Percentiles rank a stretch among this genome's conserved stretches.
phyloP scores from a whole-genome alignment of 768 basidiomycete species.

The Mycena alexandri region DNA sequence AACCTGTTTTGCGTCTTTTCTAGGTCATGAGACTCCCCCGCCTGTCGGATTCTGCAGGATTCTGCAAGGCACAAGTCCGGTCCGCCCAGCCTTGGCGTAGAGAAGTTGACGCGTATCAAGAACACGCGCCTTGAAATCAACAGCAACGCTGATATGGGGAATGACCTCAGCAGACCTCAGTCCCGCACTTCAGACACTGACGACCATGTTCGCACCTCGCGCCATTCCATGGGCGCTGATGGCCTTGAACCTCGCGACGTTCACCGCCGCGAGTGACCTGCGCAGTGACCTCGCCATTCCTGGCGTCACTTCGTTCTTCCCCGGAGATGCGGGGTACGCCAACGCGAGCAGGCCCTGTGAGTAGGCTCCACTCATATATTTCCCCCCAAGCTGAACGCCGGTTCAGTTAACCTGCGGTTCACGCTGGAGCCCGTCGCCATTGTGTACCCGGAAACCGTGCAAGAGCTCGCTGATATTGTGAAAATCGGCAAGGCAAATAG shows the following conservation, averaged over 20 bases:
- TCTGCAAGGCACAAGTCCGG: neutral
- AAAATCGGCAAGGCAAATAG: conserved; percentile 37
- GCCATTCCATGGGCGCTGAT: conserved; percentile 13
- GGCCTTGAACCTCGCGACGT: conserved; percentile 2
- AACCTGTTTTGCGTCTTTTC: no score
- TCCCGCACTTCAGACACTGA: neutral
- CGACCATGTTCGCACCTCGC: conserved; percentile 13
- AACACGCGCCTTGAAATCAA: neutral
- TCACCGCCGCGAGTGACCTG: conserved; percentile 17
- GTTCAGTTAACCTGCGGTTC: conserved; percentile 41
- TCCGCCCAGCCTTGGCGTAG: neutral
- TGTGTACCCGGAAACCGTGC: conserved; percentile 35
- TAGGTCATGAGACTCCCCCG: neutral
- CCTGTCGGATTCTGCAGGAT: neutral
- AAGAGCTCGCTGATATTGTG: conserved; percentile 39
- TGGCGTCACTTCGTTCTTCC: conserved; percentile 38
- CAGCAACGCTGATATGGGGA: no score
- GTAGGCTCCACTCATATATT: conserved; percentile 2
- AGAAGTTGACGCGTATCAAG: conserved; percentile 3
- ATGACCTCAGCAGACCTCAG: no score
- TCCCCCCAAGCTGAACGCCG: neutral
- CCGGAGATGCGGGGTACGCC: conserved; percentile 39
- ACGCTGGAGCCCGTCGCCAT: conserved; percentile 40
- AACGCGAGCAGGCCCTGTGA: conserved; percentile 41
- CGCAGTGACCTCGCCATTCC: conserved; percentile 30